phyloP scores from a whole-genome alignment of 805 yeast genomes.

The Wickerhamiella slavikovae region DNA sequence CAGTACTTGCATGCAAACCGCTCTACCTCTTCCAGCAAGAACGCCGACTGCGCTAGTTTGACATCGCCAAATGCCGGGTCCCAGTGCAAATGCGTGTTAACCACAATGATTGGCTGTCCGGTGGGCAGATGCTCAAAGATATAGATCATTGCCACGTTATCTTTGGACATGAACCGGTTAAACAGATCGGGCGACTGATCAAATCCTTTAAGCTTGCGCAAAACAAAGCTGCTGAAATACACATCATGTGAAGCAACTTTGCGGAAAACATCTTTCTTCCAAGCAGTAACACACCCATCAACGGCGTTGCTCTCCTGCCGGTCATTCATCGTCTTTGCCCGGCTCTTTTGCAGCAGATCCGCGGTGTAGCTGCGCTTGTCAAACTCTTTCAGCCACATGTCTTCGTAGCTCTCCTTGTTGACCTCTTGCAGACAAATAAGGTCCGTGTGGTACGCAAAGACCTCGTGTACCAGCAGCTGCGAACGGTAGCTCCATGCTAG shows the following conservation, averaged over 20 bases:
- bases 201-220: constrained; percentile 38
- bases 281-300: constrained; percentile 97
- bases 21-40: constrained; percentile 73
- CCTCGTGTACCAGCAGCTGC: constrained; percentile 52
- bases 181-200: constrained; percentile 88
- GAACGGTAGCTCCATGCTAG: constrained; percentile 81
- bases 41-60: constrained; percentile 86
- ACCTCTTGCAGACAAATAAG: constrained; percentile 89
- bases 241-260: constrained; percentile 49
- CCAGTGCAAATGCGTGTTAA: constrained; percentile 95
- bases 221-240: constrained; percentile 45
- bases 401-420: constrained; percentile 68
- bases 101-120: constrained; percentile 52
- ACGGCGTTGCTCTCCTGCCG: constrained; percentile 69
- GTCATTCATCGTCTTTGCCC: constrained; percentile 69
- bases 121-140: constrained; percentile 53
- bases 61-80: constrained; percentile 94
- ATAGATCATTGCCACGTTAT: constrained; percentile 67
- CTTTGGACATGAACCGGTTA: constrained; percentile 90
- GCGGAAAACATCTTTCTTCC: constrained; percentile 44
- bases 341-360: constrained; percentile 63
- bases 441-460: constrained; percentile 45
- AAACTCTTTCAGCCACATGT: constrained; percentile 65
- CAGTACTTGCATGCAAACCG: constrained; percentile 31
- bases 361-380: constrained; percentile 60